A percentile compares a stretch with the other conserved stretches of the same genome.
These are phyloP conservation scores for Gillenia trifoliata DNA, from an alignment of 306 rosid genomes.

Conservation along the genomic window DNA sequence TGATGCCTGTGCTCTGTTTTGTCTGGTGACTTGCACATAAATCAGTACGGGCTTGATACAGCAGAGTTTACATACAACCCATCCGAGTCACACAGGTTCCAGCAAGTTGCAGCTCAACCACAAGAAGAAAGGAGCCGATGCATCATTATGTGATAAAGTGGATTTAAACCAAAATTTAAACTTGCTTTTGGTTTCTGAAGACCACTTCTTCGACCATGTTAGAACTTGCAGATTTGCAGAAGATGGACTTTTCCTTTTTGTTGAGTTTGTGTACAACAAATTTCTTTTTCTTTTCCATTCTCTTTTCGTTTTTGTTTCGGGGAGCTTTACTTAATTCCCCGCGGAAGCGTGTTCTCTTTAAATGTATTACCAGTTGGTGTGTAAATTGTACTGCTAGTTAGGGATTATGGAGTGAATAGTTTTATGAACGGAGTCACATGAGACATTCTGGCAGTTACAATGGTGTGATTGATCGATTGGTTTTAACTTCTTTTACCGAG, in stretches of 20 bases:
- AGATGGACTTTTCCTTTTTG: conserved; percentile 15
- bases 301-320: neutral
- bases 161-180: conserved; percentile 12
- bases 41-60: conserved; percentile 97
- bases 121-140: conserved; percentile 90
- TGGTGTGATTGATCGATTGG: neutral
- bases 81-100: conserved; percentile 71
- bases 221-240: conserved; percentile 12
- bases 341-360: neutral
- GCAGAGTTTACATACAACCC: conserved; percentile 95
- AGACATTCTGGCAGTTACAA: conserved; percentile 9
- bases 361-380: conserved; percentile 26
- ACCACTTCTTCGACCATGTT: conserved; percentile 10
- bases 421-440: neutral
- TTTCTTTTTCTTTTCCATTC: conserved; percentile 5
- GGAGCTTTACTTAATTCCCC: conserved; percentile 17
- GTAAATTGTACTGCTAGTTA: conserved; percentile 22
- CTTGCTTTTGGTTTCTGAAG: conserved; percentile 18
- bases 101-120: conserved; percentile 70
- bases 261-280: conserved; percentile 35
- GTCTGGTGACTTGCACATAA: neutral
- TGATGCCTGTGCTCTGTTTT: conserved; percentile 3
- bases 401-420: neutral
- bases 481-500: neutral
- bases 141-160: conserved; percentile 62